Evolutionary conservation across 306 rosid genomes (phyloP), one percentile per base, ranked within the genome.

Genomic region (Senna siamea): DNA sequence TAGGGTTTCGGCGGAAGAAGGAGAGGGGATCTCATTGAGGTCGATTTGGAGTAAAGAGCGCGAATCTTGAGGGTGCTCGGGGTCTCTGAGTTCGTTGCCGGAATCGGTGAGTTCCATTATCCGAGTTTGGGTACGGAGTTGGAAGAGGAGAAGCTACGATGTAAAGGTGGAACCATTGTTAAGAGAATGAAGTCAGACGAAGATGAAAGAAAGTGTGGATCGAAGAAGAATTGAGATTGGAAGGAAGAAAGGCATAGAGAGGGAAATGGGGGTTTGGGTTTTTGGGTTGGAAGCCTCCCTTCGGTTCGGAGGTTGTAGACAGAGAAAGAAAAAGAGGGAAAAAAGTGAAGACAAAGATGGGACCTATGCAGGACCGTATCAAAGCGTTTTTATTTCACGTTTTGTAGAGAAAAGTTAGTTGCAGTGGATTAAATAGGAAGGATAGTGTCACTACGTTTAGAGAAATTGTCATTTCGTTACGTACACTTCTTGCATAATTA

Each of bases 11-110:
- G 81, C 22, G 43, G 81, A 78, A 5, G 87, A 58, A 48, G 98
- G 93, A 3, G 99, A 92, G 26, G 99, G 99, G 93, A 92, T 90
- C 99, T 95, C 90, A 77, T 95, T 95, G 75, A 94, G 96, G 90
- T 95, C 99, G 88, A 95, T 88, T 35, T 86, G 82, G 19, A 94
- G 89, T 0, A 78, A 85, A 30, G 87, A 72, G 47, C 92, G 92
- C 52, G 89, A 67, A 15, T 89, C 83, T 19, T 80, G 93, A 70
- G 69, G 54, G 10, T 68, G 67, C 59, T 64, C 77, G 30, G 66
- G 63, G 80, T 84, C 84, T n/a, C 69, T 48, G 82, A 81, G 88
- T 62, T 86, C 85, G 75, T 80, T 87, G 88, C 71, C 81, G 73
- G 93, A 89, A 88, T 88, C 95, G 85, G 80, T 64, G 63, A 84